Evolutionary conservation across 108 stramenopile species (phyloP), one percentile per base, ranked within the genome.

Genomic region (Discostella pseudostelligera): DNA sequence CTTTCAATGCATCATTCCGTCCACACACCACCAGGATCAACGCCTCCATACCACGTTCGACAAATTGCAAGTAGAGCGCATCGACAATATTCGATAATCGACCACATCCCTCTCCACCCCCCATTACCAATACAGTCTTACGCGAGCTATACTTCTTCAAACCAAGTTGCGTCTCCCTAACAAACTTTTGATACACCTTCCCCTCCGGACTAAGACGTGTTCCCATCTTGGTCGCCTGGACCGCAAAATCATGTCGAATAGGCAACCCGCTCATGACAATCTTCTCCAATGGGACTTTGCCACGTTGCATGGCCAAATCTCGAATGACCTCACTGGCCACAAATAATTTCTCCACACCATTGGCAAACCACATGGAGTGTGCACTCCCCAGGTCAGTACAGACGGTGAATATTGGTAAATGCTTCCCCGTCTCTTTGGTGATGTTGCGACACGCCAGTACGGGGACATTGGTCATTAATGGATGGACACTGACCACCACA

Each of bases 91-190:
- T 74, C 21, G 81, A 74, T 20, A 98, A 65, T n/a, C 88, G 81
- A 10, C 96, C 97, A 19, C 94, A 90, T 3, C 96, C 97, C 73
- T 97, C 97, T 5, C 96, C 97, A 9, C 97, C 97, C 6, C 97
- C 90, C 77, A 88, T 86, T 22, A 92, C 82, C 54, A 89, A 56
- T 1, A 86, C 81, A 49, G 80, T 58, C 72, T 81, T 81, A 1
- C 49, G 53, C 0, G 43, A 49, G 9, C 53, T 54, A 62, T 76
- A 48, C 8, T 77, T 76, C 17, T 67, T 73, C 29, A 92, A 43
- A 1, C 76, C 59, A 24, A 92, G 59, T 37, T 75, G 56, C 5
- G 3, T 3, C 12, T 60, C 65, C 22, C 84, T 61, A 0, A 93
- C 75, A 8, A 39, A 32, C 9, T 44, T 22, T 56, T 87, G 88